A percentile compares a stretch with the other conserved stretches of the same genome.
Evolutionary conservation across 345 rosid species (phyloP).

Genomic region (Eucalyptus cloeziana): DNA sequence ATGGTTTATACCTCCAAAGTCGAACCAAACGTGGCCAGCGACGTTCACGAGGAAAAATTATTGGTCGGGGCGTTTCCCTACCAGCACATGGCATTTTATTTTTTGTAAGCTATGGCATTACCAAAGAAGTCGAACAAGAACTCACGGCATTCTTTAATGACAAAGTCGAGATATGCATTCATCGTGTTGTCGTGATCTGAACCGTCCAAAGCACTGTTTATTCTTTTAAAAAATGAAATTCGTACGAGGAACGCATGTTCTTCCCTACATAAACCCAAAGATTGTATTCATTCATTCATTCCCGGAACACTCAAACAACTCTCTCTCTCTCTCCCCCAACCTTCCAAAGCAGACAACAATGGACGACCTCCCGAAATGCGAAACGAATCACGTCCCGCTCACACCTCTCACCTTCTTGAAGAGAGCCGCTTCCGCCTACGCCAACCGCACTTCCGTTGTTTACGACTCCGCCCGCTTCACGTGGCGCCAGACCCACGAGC

Average conservation of each 20-base stretch:
- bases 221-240: not conserved
- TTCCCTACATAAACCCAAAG: not conserved
- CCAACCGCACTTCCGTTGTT: constrained; percentile 39
- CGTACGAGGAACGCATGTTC: too few relatives aligned
- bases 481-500: constrained; percentile 46
- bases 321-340: not conserved
- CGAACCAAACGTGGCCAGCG: too few relatives aligned
- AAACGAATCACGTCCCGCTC: constrained; percentile 52
- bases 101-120: not conserved
- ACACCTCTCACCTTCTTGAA: constrained; percentile 49
- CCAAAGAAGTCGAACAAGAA: not conserved
- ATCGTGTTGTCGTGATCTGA: not conserved
- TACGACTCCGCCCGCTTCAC: constrained; percentile 41
- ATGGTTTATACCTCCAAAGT: too few relatives aligned
- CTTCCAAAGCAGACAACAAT: not conserved
- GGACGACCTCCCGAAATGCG: constrained; percentile 40
- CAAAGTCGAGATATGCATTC: not conserved
- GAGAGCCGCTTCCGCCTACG: constrained; percentile 43
- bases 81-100: not conserved
- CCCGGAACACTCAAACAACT: not conserved
- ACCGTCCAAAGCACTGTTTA: not conserved
- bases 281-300: not conserved
- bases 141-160: not conserved
- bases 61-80: not conserved
- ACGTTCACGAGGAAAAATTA: too few relatives aligned